Evolutionary conservation across 176 grass and related monocot species (phyloP), one percentile per base, ranked within the genome.

Genomic region (Triticum monococcum): DNA sequence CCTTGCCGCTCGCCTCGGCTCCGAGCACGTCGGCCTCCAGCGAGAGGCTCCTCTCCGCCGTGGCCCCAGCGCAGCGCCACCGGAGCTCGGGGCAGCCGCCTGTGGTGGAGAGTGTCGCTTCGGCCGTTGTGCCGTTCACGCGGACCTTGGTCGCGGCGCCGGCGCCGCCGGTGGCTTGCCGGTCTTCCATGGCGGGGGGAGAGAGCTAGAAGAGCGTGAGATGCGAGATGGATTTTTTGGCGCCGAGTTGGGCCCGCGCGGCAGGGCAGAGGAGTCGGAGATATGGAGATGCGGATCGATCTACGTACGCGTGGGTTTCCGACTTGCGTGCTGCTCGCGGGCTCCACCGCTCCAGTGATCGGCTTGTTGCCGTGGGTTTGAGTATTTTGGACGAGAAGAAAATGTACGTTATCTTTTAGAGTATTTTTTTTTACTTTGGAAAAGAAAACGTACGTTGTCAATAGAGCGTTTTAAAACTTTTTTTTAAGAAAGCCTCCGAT

Each of bases 11-110:
- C 13, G 50, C 87, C 83, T 85, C 77, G n/a, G 91, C 54, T 16
- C 90, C 92, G 12, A 97, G 68, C 65, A 97, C 92, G 10, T 97
- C 92, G 30, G 67, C 50, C 72, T 94, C 92, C 40, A 97, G 60
- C 46, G 83, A 82, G 32, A 97, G 90, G 16, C 16, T 37, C 65
- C 52, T 64, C 64, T 86, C 77, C 37, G 12, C 86, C 13, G 23
- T 43, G 4, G 23, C 41, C 38, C 56, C 26, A 0, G 23, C 32
- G 61, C 56, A 73, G 63, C 82, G 69, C 92, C 92, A 94, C 57
- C 81, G 83, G 52, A 97, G 86, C 71, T 87, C 75, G 33, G 73
- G 59, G 65, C 74, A 33, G 57, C 33, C 62, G 70, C 18, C 32
- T 22, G 56, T 59, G 18, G 64, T 12, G 54, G 54, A 61, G 54